These are phyloP conservation scores for Podospora pseudoanserina DNA, from an alignment of 495 filamentous ascomycete species.

Conservation along the genomic window DNA sequence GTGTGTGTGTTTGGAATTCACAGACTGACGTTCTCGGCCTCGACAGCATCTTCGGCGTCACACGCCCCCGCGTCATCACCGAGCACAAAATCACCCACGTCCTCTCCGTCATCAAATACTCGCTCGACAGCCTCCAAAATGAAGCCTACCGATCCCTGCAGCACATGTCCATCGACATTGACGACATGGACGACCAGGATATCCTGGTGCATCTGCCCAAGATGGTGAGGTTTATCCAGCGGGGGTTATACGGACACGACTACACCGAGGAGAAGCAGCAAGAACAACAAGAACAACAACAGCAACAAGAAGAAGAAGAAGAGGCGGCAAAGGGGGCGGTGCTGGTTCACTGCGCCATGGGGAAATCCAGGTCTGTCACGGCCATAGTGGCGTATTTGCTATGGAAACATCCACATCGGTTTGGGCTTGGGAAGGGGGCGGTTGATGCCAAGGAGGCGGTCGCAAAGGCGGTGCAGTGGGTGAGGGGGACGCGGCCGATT, in stretches of 20 bases:
- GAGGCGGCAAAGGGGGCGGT: conserved; percentile 25
- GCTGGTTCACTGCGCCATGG: conserved; percentile 77
- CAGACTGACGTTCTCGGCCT: too few species aligned
- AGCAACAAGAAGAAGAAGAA: neutral
- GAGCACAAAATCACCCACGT: conserved; percentile 82
- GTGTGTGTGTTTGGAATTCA: too few species aligned
- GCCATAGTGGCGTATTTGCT: conserved; percentile 83
- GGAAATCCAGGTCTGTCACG: conserved; percentile 86
- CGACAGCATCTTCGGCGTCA: conserved; percentile 70
- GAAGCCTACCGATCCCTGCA: conserved; percentile 50
- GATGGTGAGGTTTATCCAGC: conserved; percentile 77
- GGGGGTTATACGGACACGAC: conserved; percentile 52
- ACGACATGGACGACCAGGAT: conserved; percentile 85
- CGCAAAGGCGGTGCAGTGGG: conserved; percentile 40
- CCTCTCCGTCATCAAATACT: conserved; percentile 65
- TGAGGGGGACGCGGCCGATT: conserved; percentile 63
- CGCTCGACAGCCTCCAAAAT: conserved; percentile 32
- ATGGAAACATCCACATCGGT: conserved; percentile 52
- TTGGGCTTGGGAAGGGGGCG: conserved; percentile 31
- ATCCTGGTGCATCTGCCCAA: conserved; percentile 73
- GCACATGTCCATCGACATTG: conserved; percentile 75
- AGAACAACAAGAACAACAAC: too few species aligned
- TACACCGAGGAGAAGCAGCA: neutral
- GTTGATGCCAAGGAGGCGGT: conserved; percentile 30
- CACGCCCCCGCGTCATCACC: conserved; percentile 60